Conservation (phyloP, 805 yeast species). For the Wickerhamiella lipophila region DNA sequence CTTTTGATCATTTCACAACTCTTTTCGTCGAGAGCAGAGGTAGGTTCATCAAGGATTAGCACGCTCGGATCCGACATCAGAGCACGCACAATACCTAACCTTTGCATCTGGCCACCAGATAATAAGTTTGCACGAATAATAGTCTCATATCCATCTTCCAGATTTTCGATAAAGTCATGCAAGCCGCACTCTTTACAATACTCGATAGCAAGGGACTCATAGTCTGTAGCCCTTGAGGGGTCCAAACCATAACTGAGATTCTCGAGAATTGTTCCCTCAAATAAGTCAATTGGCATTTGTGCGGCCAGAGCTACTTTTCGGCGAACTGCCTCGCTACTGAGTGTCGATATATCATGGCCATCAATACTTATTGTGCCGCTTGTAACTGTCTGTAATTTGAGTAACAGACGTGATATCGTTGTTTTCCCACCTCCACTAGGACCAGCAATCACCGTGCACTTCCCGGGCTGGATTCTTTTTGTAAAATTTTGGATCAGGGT, state of each 20-base stretch:
- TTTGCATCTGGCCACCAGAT: constrained; percentile 87
- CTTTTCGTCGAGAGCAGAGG: constrained; percentile 69
- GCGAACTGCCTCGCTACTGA: constrained; percentile 41
- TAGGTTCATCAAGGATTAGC: constrained; percentile 69
- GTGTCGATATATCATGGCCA: constrained; percentile 35
- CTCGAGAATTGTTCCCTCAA: constrained; percentile 59
- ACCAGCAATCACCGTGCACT: constrained; percentile 61
- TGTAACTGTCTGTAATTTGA: constrained; percentile 38
- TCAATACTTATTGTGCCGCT: constrained; percentile 35
- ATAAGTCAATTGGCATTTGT: constrained; percentile 52
- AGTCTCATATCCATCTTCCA: constrained; percentile 51
- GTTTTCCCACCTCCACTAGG: constrained; percentile 90
- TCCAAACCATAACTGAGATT: constrained; percentile 35
- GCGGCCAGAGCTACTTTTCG: constrained; percentile 52
- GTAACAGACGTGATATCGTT: constrained; percentile 47
- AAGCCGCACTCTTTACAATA: constrained; percentile 38
- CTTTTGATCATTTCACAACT: constrained; percentile 41
- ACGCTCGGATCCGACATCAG: constrained; percentile 54
- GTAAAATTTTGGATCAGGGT: constrained; percentile 34
- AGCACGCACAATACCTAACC: constrained; percentile 76
- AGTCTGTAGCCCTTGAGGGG: neutral
- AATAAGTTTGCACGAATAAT: constrained; percentile 39
- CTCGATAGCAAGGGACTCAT: constrained; percentile 9
- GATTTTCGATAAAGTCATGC: constrained; percentile 37
- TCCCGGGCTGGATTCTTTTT: constrained; percentile 35